phyloP scores from a whole-genome alignment of 495 filamentous ascomycete species.

The Cercophora sp. region DNA sequence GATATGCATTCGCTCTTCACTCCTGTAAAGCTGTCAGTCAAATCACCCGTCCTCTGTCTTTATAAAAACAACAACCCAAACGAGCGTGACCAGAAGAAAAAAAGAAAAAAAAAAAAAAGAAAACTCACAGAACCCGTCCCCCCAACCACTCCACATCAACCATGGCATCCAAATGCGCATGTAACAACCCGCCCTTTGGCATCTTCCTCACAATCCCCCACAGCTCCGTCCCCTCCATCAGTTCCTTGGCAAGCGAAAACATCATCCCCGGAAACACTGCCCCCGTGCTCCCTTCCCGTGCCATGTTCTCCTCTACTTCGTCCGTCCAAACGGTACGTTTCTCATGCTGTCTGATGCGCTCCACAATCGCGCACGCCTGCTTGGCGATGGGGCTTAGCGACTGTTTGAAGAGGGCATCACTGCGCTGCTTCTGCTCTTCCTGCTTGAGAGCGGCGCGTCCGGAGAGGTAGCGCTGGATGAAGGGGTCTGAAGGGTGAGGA shows the following conservation, averaged over 20 bases:
- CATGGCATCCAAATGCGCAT: slow-evolving; percentile 88
- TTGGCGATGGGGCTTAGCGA: slow-evolving; percentile 43
- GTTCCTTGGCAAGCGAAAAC: slow-evolving; percentile 73
- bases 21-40: background rate
- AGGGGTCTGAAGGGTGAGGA: slow-evolving; percentile 57
- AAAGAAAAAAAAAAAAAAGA: too few relatives aligned
- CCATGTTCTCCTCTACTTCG: slow-evolving; percentile 61
- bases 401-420: slow-evolving; percentile 61
- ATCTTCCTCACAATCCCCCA: slow-evolving; percentile 81
- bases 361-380: slow-evolving; percentile 72
- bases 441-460: slow-evolving; percentile 73
- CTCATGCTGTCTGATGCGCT: slow-evolving; percentile 73
- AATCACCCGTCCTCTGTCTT: too few relatives aligned
- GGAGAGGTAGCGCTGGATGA: slow-evolving; percentile 73
- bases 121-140: too few relatives aligned
- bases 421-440: slow-evolving; percentile 76
- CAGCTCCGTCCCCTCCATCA: slow-evolving; percentile 75
- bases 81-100: too few relatives aligned
- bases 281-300: slow-evolving; percentile 47
- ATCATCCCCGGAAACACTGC: slow-evolving; percentile 77
- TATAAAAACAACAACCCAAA: too few relatives aligned
- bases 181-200: slow-evolving; percentile 84
- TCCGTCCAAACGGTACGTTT: slow-evolving; percentile 65
- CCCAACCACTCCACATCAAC: slow-evolving; percentile 83
- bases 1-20: slow-evolving; percentile 77